phyloP scores from a whole-genome alignment of 2,329 filamentous ascomycete genomes.

The Coniella lustricola region DNA sequence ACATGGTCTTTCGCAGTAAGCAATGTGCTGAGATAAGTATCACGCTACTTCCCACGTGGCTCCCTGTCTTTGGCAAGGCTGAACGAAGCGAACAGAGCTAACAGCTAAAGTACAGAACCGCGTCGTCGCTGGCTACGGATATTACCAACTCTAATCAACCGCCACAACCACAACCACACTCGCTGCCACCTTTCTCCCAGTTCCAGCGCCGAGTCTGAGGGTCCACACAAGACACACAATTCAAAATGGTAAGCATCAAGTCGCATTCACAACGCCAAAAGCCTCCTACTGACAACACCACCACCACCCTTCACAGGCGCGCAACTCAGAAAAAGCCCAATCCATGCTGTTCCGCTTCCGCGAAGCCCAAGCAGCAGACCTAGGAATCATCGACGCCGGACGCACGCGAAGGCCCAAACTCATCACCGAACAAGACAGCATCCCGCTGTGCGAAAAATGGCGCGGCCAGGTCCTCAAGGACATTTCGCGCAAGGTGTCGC shows the following conservation, averaged over 20 bases:
- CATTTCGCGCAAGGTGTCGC: constrained; percentile 91
- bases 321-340: constrained; percentile 97
- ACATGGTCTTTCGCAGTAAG: too few species aligned
- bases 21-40: too few species aligned
- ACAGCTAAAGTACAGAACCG: too few species aligned
- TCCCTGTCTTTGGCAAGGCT: not conserved
- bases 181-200: too few species aligned
- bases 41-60: too few species aligned
- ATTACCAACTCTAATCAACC: too few species aligned
- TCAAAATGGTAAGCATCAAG: constrained; percentile 15
- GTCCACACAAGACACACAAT: not conserved
- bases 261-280: too few species aligned
- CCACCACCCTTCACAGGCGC: constrained; percentile 54
- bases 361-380: constrained; percentile 89
- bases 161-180: too few species aligned
- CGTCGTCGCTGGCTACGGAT: too few species aligned
- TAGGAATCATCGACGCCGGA: constrained; percentile 90
- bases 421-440: constrained; percentile 78
- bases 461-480: constrained; percentile 95
- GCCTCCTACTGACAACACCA: not conserved
- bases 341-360: constrained; percentile 99
- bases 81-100: not conserved
- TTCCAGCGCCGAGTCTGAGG: too few species aligned
- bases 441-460: constrained; percentile 93
- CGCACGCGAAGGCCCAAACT: constrained; percentile 83